Evolutionary conservation across 2,329 filamentous ascomycete genomes (phyloP), one percentile per base, ranked within the genome.

Genomic region (Diaporthe destruens): DNA sequence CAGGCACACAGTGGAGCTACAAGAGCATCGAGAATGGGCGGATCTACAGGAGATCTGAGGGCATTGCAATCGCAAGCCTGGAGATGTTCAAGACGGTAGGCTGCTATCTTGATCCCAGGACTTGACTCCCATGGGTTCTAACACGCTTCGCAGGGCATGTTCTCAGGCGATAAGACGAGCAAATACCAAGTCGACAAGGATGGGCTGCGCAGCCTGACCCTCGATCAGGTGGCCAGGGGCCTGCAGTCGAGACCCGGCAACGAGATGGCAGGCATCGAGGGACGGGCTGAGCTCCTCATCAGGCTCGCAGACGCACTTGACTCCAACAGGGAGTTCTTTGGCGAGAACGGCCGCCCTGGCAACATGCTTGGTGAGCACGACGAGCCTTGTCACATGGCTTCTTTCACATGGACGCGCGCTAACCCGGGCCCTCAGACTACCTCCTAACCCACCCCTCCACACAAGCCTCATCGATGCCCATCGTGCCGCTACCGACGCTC

Each of bases 371-470:
- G 94, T 75, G 34, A 74, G 72, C 96, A 87, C 77, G 88, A 81
- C 23, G 7, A 23, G n/a, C 51, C 42, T 36, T 36, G n/a, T 44
- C 44, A 67, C 49, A 70, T 53, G 55, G 55, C 42, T 39, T 36
- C 18, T 23, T 25, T n/a, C 16, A 42, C 54, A 72, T 23, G 25
- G 47, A 61, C 49, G 71, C 54, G 71, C 53, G 71, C 78, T 82
- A 69, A 80, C 76, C 1, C 6, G 32, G 32, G 20, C n/a, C 49
- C 73, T 42, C 77, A 95, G 96, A 98, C 82, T 95, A 97, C 80
- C 90, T 98, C n/a, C 89, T 98, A 51, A 93, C 93, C 3, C 96
- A 98, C 80, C 94, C 95, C 1, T 92, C 94, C 2, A 98, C 96
- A 6, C 92, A 96, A 79, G 94, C 94, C 18, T 94, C 94, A 0